phyloP scores from a whole-genome alignment of 2,329 filamentous ascomycete genomes.

The Alternaria triticimaculans region DNA sequence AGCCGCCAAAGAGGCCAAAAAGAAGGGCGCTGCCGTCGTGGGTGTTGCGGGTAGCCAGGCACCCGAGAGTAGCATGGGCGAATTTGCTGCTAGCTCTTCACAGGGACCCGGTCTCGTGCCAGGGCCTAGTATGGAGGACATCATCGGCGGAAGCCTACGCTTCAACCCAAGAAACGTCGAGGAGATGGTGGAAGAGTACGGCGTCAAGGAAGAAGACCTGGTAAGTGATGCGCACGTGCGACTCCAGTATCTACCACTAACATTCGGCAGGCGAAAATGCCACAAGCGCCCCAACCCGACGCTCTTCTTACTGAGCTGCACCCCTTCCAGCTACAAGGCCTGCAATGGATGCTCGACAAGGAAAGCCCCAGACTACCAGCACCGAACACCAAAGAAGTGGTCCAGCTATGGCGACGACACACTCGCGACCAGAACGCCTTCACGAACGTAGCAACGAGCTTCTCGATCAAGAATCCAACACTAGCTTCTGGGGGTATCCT shows the following conservation, averaged over 20 bases:
- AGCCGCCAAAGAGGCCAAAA: constrained; percentile 39
- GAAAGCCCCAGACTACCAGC: constrained; percentile 73
- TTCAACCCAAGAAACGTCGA: constrained; percentile 71
- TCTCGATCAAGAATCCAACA: constrained; percentile 64
- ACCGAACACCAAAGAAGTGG: constrained; percentile 64
- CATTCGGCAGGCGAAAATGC: constrained; percentile 64
- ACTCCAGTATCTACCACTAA: constrained; percentile 11
- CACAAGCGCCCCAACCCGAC: constrained; percentile 72
- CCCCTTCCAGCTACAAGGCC: constrained; percentile 77
- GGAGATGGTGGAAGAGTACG: constrained; percentile 72
- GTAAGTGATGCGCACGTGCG: constrained; percentile 13
- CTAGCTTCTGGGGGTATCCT: constrained; percentile 83
- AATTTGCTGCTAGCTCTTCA: constrained; percentile 35
- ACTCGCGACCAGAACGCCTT: constrained; percentile 54
- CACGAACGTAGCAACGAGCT: constrained; percentile 75
- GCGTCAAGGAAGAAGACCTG: constrained; percentile 73
- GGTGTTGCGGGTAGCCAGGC: constrained; percentile 25
- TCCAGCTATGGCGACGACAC: constrained; percentile 78
- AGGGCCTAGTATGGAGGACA: constrained; percentile 64
- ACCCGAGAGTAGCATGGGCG: constrained; percentile 29
- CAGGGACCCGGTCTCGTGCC: constrained; percentile 38
- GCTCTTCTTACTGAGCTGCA: constrained; percentile 71
- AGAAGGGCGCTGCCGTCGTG: constrained; percentile 34
- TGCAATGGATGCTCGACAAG: constrained; percentile 81
- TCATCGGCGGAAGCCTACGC: constrained; percentile 70